These are phyloP conservation scores for Alnus rubra DNA, from an alignment of 306 rosid genomes.

Conservation along the genomic window DNA sequence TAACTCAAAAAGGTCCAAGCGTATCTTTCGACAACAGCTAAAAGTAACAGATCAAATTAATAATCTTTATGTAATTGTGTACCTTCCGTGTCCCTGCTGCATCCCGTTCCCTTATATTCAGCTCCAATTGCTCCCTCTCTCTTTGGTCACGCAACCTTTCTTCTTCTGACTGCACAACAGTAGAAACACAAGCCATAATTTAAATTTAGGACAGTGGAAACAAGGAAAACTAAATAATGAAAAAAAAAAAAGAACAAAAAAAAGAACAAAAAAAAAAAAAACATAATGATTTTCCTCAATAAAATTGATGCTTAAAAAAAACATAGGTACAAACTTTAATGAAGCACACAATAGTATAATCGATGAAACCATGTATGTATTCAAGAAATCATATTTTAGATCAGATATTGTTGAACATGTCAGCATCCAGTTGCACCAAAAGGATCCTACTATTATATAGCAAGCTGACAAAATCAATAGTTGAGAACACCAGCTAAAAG, in stretches of 20 bases:
- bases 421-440: conserved; percentile 9
- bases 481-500: conserved; percentile 15
- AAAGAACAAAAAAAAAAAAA: too few relatives aligned
- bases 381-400: conserved; percentile 12
- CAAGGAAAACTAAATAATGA: too few relatives aligned
- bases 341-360: conserved; percentile 4
- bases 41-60: neutral
- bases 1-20: conserved; percentile 7
- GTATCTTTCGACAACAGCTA: conserved; percentile 4
- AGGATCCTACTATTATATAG: conserved; percentile 7
- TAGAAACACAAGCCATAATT: conserved; percentile 13
- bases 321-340: conserved; percentile 5
- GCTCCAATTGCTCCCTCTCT: conserved; percentile 87
- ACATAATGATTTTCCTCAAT: conserved; percentile 11
- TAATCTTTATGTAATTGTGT: conserved; percentile 14
- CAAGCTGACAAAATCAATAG: conserved; percentile 14
- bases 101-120: conserved; percentile 75
- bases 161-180: conserved; percentile 74
- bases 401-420: neutral
- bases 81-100: conserved; percentile 83
- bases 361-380: conserved; percentile 3
- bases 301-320: neutral
- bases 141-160: conserved; percentile 87
- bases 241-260: too few relatives aligned
- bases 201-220: conserved; percentile 9